Base-by-base conservation (phyloP, 1,284 basidiomycete genomes). In the Marasmius sp. region DNA sequence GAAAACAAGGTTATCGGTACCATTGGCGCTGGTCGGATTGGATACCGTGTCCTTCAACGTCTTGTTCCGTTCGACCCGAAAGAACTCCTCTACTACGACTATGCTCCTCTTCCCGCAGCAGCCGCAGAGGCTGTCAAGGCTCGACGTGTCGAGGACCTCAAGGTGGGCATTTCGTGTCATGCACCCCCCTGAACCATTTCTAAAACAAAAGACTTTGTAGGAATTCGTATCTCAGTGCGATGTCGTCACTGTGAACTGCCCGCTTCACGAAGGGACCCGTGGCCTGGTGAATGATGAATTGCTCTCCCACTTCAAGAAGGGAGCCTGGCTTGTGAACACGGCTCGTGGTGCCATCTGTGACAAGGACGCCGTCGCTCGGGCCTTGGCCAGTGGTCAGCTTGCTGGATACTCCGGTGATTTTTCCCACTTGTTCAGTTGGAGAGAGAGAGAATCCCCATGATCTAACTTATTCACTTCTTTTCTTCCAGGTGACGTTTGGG, bases 11-110 rank as follows among this genome's bases (percentile, higher is more conserved):
- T 95, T 55, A 87, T 97, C 62, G 94, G 94, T 37, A 95, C 93
- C 45, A 89, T 95, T 63, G 93, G 93, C 65, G 89, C 88, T 68
- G 92, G 93, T 37, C 84, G 93, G 60, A 97, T 97, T 72, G 95
- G 94, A 12, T 94, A 93, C 83, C 86, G 94, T 72, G 92, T 97
- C 22, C 83, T 97, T 52, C 91, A 97, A 77, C 89, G 95, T 64
- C 81, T 98, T 59, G 72, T 86, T 62, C 92, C 93, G 2, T 98
- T 98, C 80, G 84, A 95, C 79, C 87, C 85, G 82, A 96, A 95
- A 76, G 93, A 97, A 74, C 86, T 97, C 56, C 77, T 97, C 59
- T 97, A 96, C 85, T 97, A 92, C 76, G 95, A 98, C 80, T 97
- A 97, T 77, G 82, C 86, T 27, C 79, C 89, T 63, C 86, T 97